phyloP scores from a whole-genome alignment of 2,329 filamentous ascomycete genomes.

The Fusarium abutilonis region DNA sequence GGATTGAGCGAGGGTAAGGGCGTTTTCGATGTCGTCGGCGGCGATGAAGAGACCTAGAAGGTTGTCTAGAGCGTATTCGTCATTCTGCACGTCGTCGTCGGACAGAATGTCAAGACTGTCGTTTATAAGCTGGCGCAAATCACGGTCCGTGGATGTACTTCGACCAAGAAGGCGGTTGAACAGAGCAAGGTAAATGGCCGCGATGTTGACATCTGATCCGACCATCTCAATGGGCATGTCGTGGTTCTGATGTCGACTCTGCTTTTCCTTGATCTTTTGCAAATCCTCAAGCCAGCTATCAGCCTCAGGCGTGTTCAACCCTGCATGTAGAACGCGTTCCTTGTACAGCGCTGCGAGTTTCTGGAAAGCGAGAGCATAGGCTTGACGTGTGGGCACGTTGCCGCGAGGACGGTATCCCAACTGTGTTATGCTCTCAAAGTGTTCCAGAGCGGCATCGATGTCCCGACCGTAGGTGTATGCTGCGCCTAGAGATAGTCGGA shows the following conservation, averaged over 20 bases:
- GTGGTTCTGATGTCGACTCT: slow-evolving; percentile 51
- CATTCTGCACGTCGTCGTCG: slow-evolving; percentile 55
- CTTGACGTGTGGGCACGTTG: slow-evolving; percentile 52
- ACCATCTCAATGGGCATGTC: slow-evolving; percentile 54
- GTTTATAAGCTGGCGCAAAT: slow-evolving; percentile 49
- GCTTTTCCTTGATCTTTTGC: slow-evolving; percentile 51
- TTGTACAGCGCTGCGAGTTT: slow-evolving; percentile 53
- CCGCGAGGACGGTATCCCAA: slow-evolving; percentile 53
- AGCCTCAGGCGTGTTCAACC: slow-evolving; percentile 43
- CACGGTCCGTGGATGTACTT: slow-evolving; percentile 40
- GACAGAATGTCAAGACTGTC: slow-evolving; percentile 53
- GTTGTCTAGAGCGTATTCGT: slow-evolving; percentile 55
- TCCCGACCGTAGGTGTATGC: slow-evolving; percentile 50
- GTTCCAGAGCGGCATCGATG: slow-evolving; percentile 48
- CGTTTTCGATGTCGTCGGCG: slow-evolving; percentile 50
- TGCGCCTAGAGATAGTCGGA: slow-evolving; percentile 51
- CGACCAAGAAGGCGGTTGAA: slow-evolving; percentile 50
- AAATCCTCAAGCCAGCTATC: slow-evolving; percentile 50
- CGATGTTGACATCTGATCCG: slow-evolving; percentile 55
- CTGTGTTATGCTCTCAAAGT: slow-evolving; percentile 52
- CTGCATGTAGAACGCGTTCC: slow-evolving; percentile 46
- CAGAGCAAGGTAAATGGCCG: slow-evolving; percentile 53
- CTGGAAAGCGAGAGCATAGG: slow-evolving; percentile 54
- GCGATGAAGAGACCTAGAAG: slow-evolving; percentile 54
- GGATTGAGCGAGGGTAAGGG: slow-evolving; percentile 52